Evolutionary conservation across 1,284 basidiomycete genomes (phyloP).

Genomic region (Ustilago loliicola): DNA sequence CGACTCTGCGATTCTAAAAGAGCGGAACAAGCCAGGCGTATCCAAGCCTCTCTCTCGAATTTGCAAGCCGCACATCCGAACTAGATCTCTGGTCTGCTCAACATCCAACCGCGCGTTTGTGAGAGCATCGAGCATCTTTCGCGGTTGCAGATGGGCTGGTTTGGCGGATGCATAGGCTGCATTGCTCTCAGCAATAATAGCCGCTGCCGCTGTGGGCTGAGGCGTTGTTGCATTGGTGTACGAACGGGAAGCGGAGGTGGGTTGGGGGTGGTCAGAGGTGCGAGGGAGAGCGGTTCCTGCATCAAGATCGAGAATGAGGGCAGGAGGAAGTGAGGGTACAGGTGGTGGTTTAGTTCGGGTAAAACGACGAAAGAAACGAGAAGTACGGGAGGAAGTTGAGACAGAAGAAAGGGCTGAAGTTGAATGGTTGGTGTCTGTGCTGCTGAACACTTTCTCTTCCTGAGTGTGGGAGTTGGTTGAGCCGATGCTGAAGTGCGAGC

Average conservation of each 20-base stretch:
- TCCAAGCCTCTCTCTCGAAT: constrained; percentile 57
- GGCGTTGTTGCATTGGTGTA: constrained; percentile 3
- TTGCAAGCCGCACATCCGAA: constrained; percentile 47
- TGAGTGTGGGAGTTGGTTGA: not conserved
- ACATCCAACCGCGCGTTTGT: constrained; percentile 47
- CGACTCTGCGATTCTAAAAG: constrained; percentile 57
- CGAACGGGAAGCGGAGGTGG: not conserved
- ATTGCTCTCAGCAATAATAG: constrained; percentile 38
- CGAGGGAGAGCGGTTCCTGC: constrained; percentile 30
- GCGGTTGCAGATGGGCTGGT: constrained; percentile 22
- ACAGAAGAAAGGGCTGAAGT: constrained; percentile 30
- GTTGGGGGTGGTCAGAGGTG: not conserved
- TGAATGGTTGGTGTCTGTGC: constrained; percentile 27
- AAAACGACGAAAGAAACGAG: constrained; percentile 39
- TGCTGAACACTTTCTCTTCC: constrained; percentile 19
- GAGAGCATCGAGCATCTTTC: constrained; percentile 45
- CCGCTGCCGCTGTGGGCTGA: constrained; percentile 28
- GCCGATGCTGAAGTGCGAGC: not conserved
- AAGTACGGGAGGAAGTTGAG: constrained; percentile 30
- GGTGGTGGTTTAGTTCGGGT: constrained; percentile 28
- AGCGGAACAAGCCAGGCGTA: constrained; percentile 58
- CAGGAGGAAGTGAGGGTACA: constrained; percentile 41
- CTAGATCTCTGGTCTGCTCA: constrained; percentile 25
- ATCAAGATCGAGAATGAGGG: constrained; percentile 41
- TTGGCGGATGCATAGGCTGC: constrained; percentile 35